Evolutionary conservation across 495 filamentous ascomycete species (phyloP), one percentile per base, ranked within the genome.

Genomic region (Aspergillus campestris): DNA sequence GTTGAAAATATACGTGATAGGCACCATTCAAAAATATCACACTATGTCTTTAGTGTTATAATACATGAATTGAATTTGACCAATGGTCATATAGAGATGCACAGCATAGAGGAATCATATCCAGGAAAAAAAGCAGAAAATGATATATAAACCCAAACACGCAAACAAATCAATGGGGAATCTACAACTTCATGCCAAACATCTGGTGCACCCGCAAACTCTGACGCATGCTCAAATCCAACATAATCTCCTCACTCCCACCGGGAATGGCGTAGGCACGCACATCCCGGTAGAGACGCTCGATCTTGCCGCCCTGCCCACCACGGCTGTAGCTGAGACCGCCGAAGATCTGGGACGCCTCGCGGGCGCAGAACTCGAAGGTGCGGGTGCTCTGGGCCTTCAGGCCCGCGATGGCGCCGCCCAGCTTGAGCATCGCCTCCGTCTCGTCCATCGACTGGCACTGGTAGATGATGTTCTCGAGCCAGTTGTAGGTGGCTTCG

Each of bases 211-310:
- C 92, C 64, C 79, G 80, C 74, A 96, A 61, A 56, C 84, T 84
- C 73, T 98, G 92, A 49, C 92, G 75, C 65, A 98, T 95, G 65
- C 87, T 94, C 55, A 98, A 67, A 71, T 98, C 92, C 51, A 96
- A 69, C 92, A 98, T 98, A 48, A 98, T 98, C 77, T 98, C 92
- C 71, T 98, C 92, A 60, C 80, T 86, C 31, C 92, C 92, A 62
- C 92, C 92, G 5, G 92, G 92, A 53, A 98, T 98, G 39, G 92
- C 91, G 64, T 98, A 98, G 18, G 92, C 92, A 47, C 92, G 75
- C n/a, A 98, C 92, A 69, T 98, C 92, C 47, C 92, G 75, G 63
- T 98, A 98, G 52, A 98, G 69, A 31, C 92, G 69, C 78, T 98
- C 92, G 40, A 98, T 79, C 81, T 98, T 98, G 31, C 80, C 91